Percentiles rank a stretch among this genome's conserved stretches.
Conservation (phyloP, 2,329 filamentous ascomycete species). For the Aureobasidium leucospermi region DNA sequence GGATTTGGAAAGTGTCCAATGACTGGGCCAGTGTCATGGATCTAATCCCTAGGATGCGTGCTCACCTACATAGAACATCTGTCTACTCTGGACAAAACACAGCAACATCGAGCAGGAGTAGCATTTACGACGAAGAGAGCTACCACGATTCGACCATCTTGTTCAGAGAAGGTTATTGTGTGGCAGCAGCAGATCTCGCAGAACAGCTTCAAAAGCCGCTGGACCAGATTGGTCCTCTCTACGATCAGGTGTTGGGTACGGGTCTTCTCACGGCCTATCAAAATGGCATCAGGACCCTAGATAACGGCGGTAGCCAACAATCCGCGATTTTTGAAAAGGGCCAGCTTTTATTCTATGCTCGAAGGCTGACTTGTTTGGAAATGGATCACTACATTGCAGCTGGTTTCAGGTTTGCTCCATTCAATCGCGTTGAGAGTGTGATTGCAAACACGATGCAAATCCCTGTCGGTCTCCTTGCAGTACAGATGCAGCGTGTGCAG, state of each 20-base stretch:
- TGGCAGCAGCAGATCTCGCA: constrained; percentile 69
- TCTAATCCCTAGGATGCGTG: constrained; percentile 64
- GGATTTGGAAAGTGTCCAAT: constrained; percentile 75
- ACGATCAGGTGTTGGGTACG: constrained; percentile 68
- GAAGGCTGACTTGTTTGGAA: constrained; percentile 53
- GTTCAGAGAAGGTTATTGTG: constrained; percentile 77
- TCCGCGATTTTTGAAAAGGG: constrained; percentile 53
- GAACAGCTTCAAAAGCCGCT: constrained; percentile 57
- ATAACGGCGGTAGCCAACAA: constrained; percentile 12
- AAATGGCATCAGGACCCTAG: constrained; percentile 3
- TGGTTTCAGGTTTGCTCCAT: constrained; percentile 71
- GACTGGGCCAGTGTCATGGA: constrained; percentile 66
- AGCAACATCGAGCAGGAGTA: constrained; percentile 24
- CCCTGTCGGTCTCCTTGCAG: constrained; percentile 52
- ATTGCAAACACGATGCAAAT: constrained; percentile 72
- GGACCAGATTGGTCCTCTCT: constrained; percentile 54
- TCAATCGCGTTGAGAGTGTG: constrained; percentile 59
- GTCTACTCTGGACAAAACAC: constrained; percentile 26
- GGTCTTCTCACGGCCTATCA: constrained; percentile 30
- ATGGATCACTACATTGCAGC: constrained; percentile 57
- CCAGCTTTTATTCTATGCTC: constrained; percentile 73
- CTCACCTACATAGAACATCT: constrained; percentile 51
- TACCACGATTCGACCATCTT: constrained; percentile 66
- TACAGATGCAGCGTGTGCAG: constrained; percentile 58
- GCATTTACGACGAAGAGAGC: constrained; percentile 46